Evolutionary conservation across 768 basidiomycete species (phyloP), one percentile per base, ranked within the genome.

Genomic region (Phallus indusiatus): DNA sequence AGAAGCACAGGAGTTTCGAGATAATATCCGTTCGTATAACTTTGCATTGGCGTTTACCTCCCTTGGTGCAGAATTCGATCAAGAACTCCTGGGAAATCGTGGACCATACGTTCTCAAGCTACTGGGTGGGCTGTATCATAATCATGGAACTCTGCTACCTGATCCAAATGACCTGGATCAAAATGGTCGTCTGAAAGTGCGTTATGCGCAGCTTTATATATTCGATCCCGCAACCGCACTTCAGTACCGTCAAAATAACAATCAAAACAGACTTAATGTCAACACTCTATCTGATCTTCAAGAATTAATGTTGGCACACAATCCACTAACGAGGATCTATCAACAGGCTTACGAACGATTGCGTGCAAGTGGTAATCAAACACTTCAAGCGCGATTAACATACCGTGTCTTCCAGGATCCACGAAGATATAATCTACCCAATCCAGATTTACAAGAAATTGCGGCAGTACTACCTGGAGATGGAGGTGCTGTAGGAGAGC

Each of bases 141-240:
- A 14, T 4, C 50, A 51, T 51, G 50, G 50, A 3, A 14, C 3
- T 51, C 11, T 51, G 21, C 11, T 51, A 51, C 50, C 50, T 22
- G 14, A 51, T 48, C 4, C 4, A 7, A 28, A 28, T 28, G 28
- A 28, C 7, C 4, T 28, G 2, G 9, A 42, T 22, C 9, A 55
- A 0, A 49, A 53, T 17, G 67, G 62, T 1, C 14, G 47, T 1
- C 35, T 34, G 7, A 28, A 3, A 0, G 71, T 75, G 0, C 35
- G 54, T 0, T 78, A 73, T 67, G 70, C 74, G 0, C 76, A 80
- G 55, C 67, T 78, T 0, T 77, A 76, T 52, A 67, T 78, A 1
- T 69, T 74, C 65, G 75, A 79, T 58, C 69, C 75, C 5, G 16
- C 53, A 14, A 35, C 8, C 2, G 53, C 53, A n/a, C 33, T 53